Evolutionary conservation across 164 flowering plant species (phyloP).

Genomic region (Vitis cinerea): DNA sequence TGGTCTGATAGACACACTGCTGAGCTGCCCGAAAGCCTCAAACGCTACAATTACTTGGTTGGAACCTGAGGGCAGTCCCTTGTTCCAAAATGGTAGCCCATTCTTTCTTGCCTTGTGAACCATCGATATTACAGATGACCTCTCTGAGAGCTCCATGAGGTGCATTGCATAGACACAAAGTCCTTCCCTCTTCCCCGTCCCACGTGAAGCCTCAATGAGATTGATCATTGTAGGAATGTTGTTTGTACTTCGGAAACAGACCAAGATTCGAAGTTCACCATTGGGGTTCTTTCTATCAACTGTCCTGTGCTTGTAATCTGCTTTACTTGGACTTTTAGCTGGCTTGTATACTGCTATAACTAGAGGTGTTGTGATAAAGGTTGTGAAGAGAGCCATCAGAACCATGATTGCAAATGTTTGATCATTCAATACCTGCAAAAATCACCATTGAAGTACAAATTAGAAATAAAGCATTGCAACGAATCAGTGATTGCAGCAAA

Average conservation of each 20-base stretch:
- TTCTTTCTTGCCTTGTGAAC: conserved; percentile 46
- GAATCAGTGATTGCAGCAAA: neutral
- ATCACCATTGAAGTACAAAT: neutral
- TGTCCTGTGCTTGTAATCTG: conserved; percentile 22
- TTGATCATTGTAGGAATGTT: conserved; percentile 57
- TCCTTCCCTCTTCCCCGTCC: conserved; percentile 36
- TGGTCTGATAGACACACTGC: conserved; percentile 37
- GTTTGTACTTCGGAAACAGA: conserved; percentile 52
- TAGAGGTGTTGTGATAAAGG: conserved; percentile 70
- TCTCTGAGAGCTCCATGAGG: conserved; percentile 70
- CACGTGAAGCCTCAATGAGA: conserved; percentile 62
- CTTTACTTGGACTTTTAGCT: conserved; percentile 10
- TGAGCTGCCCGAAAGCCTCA: conserved; percentile 38
- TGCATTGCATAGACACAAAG: conserved; percentile 64
- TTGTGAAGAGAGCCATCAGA: conserved; percentile 77
- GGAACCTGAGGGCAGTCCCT: conserved; percentile 12
- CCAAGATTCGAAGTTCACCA: conserved; percentile 41
- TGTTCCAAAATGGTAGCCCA: conserved; percentile 54
- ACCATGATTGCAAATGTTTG: conserved; percentile 75
- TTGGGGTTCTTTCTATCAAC: conserved; percentile 20
- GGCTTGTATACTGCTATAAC: conserved; percentile 59
- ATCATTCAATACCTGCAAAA: conserved; percentile 66
- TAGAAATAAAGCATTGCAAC: neutral
- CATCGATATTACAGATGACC: conserved; percentile 54
- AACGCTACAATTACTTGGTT: conserved; percentile 44